phyloP scores from a whole-genome alignment of 441 rosid species.

The Melastoma candidum region DNA sequence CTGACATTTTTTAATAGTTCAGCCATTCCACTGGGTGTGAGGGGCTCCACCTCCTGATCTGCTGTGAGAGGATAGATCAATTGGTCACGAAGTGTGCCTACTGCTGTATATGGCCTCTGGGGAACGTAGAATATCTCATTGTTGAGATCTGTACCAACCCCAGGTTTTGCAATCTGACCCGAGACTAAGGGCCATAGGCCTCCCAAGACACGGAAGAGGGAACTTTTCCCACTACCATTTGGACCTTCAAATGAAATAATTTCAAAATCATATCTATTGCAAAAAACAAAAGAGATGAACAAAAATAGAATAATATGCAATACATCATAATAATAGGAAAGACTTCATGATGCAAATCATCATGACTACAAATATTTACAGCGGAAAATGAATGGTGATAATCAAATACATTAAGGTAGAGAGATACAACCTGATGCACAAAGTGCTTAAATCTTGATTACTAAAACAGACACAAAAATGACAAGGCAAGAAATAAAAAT shows the following conservation, averaged over 20 bases:
- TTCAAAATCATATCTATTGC: too few relatives aligned
- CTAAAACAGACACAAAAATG: too few relatives aligned
- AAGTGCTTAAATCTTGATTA: too few relatives aligned
- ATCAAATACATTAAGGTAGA: too few relatives aligned
- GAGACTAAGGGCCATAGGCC: slow-evolving; percentile 99
- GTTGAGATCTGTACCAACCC: slow-evolving; percentile 98
- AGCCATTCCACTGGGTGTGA: slow-evolving; percentile 73
- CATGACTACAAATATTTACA: too few relatives aligned
- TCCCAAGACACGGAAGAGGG: slow-evolving; percentile 98
- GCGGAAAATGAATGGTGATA: too few relatives aligned
- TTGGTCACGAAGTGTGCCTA: slow-evolving; percentile 98
- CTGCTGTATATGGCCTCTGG: slow-evolving; percentile 96
- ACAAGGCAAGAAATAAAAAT: too few relatives aligned
- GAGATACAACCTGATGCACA: too few relatives aligned
- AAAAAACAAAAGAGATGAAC: too few relatives aligned
- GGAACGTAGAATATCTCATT: slow-evolving; percentile 99
- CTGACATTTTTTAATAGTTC: slow-evolving; percentile 89
- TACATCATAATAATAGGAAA: too few relatives aligned
- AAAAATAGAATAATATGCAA: too few relatives aligned
- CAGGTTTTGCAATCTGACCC: slow-evolving; percentile 98
- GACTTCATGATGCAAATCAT: too few relatives aligned
- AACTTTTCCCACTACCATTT: slow-evolving; percentile 99
- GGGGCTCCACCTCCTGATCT: slow-evolving; percentile 60
- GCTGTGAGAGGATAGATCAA: slow-evolving; percentile 91
- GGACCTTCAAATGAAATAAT: slow-evolving; percentile 64